Evolutionary conservation across 106 monocot species (phyloP).

Genomic region (Xerophyta viscosa): DNA sequence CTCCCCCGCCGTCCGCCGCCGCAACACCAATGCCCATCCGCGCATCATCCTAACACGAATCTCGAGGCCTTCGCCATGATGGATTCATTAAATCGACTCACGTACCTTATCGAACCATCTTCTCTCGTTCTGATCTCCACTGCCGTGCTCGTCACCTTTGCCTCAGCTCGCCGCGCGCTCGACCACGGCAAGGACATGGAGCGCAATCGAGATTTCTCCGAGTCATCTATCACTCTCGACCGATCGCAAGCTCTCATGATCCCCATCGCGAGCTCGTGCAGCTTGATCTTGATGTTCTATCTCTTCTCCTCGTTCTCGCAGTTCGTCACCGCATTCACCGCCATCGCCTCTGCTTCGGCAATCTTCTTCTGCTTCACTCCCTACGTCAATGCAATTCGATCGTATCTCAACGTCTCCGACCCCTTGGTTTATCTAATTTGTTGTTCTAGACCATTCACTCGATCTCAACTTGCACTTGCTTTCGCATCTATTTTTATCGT

Average conservation of each 20-base stretch:
- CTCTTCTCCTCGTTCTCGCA: conserved; percentile 90
- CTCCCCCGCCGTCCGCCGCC: too few relatives aligned
- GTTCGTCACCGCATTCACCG: conserved; percentile 72
- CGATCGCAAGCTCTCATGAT: conserved; percentile 93
- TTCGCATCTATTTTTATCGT: conserved; percentile 47
- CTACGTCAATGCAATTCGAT: conserved; percentile 35
- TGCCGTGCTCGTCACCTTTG: conserved; percentile 68
- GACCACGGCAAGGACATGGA: conserved; percentile 86
- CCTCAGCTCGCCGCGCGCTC: conserved; percentile 65
- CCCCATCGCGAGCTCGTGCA: conserved; percentile 87
- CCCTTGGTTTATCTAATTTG: conserved; percentile 76
- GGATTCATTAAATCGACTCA: conserved; percentile 83
- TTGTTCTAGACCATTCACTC: conserved; percentile 74
- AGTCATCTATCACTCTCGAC: conserved; percentile 86
- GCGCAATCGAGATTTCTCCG: conserved; percentile 86
- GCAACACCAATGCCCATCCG: too few relatives aligned
- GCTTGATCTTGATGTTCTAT: conserved; percentile 88
- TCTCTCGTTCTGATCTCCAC: conserved; percentile 68
- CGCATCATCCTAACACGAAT: too few relatives aligned
- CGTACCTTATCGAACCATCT: conserved; percentile 75
- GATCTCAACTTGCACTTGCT: conserved; percentile 44
- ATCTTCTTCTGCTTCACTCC: conserved; percentile 88
- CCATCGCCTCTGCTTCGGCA: conserved; percentile 63
- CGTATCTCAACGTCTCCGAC: conserved; percentile 42
- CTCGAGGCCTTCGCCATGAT: too few relatives aligned